These are phyloP conservation scores for Yarrowia sp. DNA, from an alignment of 805 yeast genomes.

Conservation along the genomic window DNA sequence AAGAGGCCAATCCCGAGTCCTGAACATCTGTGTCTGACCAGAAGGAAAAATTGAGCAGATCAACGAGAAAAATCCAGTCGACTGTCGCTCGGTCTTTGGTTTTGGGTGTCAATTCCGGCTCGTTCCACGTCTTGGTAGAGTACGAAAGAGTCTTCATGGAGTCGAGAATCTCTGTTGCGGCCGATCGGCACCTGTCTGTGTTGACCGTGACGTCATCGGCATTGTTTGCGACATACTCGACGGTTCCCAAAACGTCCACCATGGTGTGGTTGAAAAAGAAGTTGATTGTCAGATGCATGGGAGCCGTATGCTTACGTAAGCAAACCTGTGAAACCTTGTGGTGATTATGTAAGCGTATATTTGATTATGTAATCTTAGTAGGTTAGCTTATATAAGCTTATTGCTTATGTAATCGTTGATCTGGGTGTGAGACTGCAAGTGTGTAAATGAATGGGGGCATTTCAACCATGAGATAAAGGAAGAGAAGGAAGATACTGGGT, in stretches of 20 bases:
- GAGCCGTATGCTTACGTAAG: too few species aligned
- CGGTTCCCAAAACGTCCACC: slow-evolving; percentile 45
- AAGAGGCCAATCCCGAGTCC: slow-evolving; percentile 48
- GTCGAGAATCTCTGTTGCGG: slow-evolving; percentile 47
- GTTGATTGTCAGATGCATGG: too few species aligned
- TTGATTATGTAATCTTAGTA: too few species aligned
- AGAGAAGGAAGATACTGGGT: too few species aligned
- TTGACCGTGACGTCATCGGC: slow-evolving; percentile 49
- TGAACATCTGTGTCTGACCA: slow-evolving; percentile 52
- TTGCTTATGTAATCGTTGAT: too few species aligned
- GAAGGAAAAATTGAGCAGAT: slow-evolving; percentile 54
- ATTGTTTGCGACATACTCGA: slow-evolving; percentile 46
- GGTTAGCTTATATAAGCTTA: too few species aligned
- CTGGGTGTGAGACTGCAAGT: too few species aligned
- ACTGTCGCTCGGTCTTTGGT: slow-evolving; percentile 41
- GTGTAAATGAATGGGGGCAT: too few species aligned
- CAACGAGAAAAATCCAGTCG: slow-evolving; percentile 55
- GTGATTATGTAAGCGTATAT: too few species aligned
- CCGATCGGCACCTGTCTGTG: slow-evolving; percentile 45
- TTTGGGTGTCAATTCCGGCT: slow-evolving; percentile 50
- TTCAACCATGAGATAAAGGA: too few species aligned
- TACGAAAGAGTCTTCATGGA: slow-evolving; percentile 48
- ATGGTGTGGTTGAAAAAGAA: background rate
- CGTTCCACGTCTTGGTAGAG: slow-evolving; percentile 51
- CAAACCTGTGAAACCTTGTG: too few species aligned